Evolutionary conservation across 1,284 basidiomycete species (phyloP).

Genomic region (Cryptococcus jaspeensis): DNA sequence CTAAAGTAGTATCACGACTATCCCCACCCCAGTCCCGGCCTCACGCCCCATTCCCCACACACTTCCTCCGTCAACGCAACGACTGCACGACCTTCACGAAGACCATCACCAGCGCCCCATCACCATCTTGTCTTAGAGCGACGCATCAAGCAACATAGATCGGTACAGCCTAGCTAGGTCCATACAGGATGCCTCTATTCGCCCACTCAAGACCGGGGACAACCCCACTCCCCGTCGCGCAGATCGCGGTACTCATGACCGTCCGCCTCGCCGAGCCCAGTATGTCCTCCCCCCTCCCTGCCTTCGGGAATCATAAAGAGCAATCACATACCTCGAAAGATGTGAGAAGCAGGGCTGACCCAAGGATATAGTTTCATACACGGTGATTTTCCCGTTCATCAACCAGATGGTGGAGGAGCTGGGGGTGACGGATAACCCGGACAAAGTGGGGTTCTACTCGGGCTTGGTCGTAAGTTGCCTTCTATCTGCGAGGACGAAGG

Average conservation of each 20-base stretch:
- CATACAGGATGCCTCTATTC: too few species aligned
- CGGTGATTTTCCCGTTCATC: constrained; percentile 56
- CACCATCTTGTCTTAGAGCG: too few species aligned
- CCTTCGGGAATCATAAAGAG: too few species aligned
- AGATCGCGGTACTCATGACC: constrained; percentile 41
- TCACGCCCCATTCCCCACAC: too few species aligned
- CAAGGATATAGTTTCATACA: neutral
- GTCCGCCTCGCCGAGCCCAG: constrained; percentile 44
- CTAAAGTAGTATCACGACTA: too few species aligned
- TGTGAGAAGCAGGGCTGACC: neutral
- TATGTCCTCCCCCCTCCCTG: constrained; percentile 6
- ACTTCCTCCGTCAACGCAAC: too few species aligned
- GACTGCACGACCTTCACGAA: too few species aligned
- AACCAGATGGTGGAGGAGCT: constrained; percentile 52
- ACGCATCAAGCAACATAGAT: too few species aligned
- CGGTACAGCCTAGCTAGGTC: too few species aligned
- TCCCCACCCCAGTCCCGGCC: too few species aligned
- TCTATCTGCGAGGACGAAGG: too few species aligned
- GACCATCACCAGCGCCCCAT: too few species aligned
- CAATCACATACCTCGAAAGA: neutral
- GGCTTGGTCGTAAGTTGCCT: constrained; percentile 44
- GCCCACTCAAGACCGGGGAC: neutral
- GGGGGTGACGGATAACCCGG: constrained; percentile 49
- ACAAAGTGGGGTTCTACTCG: constrained; percentile 49
- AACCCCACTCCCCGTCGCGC: constrained; percentile 33